Evolutionary conservation across 78 protist species (phyloP).

Genomic region (Thecamonas trahens): DNA sequence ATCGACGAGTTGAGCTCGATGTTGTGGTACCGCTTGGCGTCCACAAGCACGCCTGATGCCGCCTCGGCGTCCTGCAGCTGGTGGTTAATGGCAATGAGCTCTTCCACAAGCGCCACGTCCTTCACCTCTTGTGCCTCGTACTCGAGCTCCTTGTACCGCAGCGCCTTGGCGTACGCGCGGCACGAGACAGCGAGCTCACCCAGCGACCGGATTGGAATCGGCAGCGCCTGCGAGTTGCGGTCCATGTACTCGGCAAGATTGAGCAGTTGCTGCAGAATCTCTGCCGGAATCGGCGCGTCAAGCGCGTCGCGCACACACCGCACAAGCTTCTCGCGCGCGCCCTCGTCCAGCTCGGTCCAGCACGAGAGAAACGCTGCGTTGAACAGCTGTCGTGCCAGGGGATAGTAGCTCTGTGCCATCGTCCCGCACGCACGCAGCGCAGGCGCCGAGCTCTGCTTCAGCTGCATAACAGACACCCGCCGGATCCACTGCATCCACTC

Average conservation of each 20-base stretch:
- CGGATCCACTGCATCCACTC: constrained; percentile 96
- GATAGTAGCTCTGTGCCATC: constrained; percentile 69
- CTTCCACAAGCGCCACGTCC: constrained; percentile 57
- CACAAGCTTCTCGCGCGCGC: constrained; percentile 23
- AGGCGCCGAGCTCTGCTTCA: constrained; percentile 88
- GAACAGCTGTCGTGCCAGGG: constrained; percentile 86
- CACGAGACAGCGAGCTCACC: constrained; percentile 87
- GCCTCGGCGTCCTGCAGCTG: constrained; percentile 92
- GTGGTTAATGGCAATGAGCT: constrained; percentile 83
- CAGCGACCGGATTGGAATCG: constrained; percentile 60
- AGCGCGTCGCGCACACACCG: constrained; percentile 32
- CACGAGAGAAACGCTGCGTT: constrained; percentile 90
- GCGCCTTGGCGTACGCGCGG: constrained; percentile 95
- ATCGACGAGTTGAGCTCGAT: constrained; percentile 64
- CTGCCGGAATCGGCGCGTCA: constrained; percentile 63
- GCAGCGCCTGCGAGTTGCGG: constrained; percentile 73
- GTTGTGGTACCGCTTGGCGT: constrained; percentile 48
- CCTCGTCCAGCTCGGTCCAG: constrained; percentile 82
- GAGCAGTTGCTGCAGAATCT: constrained; percentile 77
- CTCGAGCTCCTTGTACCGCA: constrained; percentile 81
- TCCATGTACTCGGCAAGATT: constrained; percentile 83
- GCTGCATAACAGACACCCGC: constrained; percentile 71
- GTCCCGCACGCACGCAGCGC: constrained; percentile 87
- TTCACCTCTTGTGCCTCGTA: constrained; percentile 37
- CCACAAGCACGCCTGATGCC: constrained; percentile 75